A percentile compares a stretch with the other conserved stretches of the same genome.
phyloP scores from a whole-genome alignment of 2,329 filamentous ascomycete species.

The Gnomoniopsis smithogilvyi region DNA sequence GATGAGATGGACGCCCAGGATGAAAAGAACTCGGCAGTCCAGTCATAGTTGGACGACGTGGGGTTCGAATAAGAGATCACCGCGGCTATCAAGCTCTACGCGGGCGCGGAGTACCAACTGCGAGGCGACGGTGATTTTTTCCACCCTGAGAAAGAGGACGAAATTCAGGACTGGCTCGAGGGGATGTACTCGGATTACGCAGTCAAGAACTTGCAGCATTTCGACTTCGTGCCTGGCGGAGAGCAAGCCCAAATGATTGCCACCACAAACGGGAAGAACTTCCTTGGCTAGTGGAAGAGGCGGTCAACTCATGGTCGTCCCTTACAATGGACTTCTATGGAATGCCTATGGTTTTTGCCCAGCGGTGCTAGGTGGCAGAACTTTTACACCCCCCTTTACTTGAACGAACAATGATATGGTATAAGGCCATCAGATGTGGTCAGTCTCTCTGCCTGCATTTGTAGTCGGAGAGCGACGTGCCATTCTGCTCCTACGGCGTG shows the following conservation, averaged over 20 bases:
- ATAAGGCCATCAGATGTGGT: no score
- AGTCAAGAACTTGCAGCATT: background rate
- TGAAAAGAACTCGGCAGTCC: conserved; percentile 23
- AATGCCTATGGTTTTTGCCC: no score
- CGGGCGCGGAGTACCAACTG: background rate
- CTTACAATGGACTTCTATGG: no score
- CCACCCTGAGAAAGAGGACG: no score
- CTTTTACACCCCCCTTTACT: no score
- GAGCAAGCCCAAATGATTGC: background rate
- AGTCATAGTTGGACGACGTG: background rate
- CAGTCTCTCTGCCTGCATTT: no score
- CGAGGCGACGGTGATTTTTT: no score
- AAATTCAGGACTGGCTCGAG: background rate
- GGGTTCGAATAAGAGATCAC: background rate
- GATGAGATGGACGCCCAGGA: conserved; percentile 56
- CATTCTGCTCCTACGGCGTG: no score
- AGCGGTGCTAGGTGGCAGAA: no score
- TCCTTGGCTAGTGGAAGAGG: background rate
- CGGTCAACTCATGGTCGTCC: no score
- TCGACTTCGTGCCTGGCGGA: background rate
- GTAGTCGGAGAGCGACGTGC: no score
- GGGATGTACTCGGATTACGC: background rate
- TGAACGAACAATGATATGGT: no score
- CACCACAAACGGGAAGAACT: background rate
- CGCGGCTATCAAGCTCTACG: background rate